phyloP scores from a whole-genome alignment of 163 green algal genomes.

The Chlorella variabilis region DNA sequence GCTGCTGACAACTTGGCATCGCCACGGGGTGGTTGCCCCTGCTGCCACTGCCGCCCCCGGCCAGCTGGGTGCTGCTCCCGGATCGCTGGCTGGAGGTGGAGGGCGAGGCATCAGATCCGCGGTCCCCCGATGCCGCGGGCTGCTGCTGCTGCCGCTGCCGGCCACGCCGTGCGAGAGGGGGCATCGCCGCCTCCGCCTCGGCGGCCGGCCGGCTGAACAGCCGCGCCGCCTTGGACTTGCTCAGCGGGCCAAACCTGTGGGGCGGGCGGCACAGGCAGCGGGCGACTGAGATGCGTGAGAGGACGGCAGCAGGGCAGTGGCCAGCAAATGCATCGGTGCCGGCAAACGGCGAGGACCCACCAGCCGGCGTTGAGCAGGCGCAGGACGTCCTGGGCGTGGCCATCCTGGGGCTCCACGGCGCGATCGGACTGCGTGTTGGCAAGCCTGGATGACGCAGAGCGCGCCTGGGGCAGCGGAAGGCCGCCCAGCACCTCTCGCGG shows the following conservation, averaged over 20 bases:
- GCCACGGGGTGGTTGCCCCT: background rate
- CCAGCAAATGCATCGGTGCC: background rate
- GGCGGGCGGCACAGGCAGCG: background rate
- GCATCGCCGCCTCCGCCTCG: background rate
- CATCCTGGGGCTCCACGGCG: background rate
- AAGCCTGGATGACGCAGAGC: background rate
- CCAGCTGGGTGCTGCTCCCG: constrained; percentile 5
- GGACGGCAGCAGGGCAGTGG: background rate
- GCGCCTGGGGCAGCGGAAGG: background rate
- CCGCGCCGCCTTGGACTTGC: constrained; percentile 1
- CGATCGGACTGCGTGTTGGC: background rate
- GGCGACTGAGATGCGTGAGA: no score
- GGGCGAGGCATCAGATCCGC: background rate
- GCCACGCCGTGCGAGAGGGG: background rate
- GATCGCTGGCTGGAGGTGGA: constrained; percentile 9
- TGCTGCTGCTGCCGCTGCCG: constrained; percentile 11
- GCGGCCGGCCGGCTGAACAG: background rate
- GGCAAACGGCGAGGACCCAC: background rate
- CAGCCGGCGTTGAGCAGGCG: constrained; percentile 20
- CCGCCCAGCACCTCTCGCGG: background rate
- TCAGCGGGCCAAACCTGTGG: constrained; percentile 14
- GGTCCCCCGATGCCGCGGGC: background rate
- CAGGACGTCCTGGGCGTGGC: constrained; percentile 21
- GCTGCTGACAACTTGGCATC: background rate
- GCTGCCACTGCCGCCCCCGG: background rate